Base-by-base conservation (phyloP, 768 basidiomycete species). In the Termitomyces sp. region DNA sequence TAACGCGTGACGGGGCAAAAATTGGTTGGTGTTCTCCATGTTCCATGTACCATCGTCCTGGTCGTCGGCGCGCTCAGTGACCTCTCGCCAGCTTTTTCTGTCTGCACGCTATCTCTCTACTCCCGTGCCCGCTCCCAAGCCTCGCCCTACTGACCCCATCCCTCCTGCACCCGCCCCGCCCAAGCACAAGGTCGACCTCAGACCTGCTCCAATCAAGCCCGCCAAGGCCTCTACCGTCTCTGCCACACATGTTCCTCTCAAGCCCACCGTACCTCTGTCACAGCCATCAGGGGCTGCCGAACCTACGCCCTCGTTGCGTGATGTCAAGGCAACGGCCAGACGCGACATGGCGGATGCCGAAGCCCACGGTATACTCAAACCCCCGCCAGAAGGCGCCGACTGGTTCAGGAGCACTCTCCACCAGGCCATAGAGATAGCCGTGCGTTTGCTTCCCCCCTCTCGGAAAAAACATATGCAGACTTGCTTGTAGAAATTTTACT, bases 401-500 rank as follows among this genome's bases (percentile, higher is more conserved):
- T 76, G 79, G 69, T 73, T 83, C 53, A 76, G 73, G 59, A 78
- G 74, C 37, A 75, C 79, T 6, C 57, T 81, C 5, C 79, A 82
- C 64, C 78, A 79, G 52, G 73, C 67, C 25, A 74, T 79, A 37
- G 70, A 81, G 61, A 72, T 83, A 34, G 73, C 73, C 40, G 77
- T 78, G 59, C 44, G 74, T 70, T 23, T 19, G 9, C 30, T 16
- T 28, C 19, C 0, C 30, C 21, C 9, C 45, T 16, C 68, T 34
- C 11, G 19, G 5, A 49, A 21, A 32, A 23, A 44, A 11, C 23
- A 56, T 52, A 23, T 23, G 32, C 47, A 46, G 16, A 30, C 5
- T n/a, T 35, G 12, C 23, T 27, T 10, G 21, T 64, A 87, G 86
- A 91, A 91, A 87, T 94, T 94, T 70, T 94, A 94, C 71, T 86